Percentiles rank a stretch among this genome's conserved stretches.
Evolutionary conservation across 1,139 yeast genomes (phyloP).

Genomic region (Suhomyces kunorum): DNA sequence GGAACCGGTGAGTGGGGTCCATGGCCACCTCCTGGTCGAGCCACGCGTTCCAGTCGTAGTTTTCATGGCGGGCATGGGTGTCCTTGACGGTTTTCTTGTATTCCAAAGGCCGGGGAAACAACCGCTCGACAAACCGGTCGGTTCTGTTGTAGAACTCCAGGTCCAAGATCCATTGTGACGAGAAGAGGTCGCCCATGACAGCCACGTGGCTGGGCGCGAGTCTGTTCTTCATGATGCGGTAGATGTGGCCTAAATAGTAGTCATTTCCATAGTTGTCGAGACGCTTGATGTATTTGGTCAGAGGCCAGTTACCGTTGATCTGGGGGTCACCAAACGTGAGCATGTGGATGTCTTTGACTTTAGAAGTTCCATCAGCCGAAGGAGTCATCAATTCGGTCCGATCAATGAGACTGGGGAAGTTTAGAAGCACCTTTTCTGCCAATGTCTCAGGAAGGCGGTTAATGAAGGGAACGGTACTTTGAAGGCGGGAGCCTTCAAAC

Average conservation of each 20-base stretch:
- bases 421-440: slow-evolving; percentile 23
- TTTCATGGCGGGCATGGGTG: slow-evolving; percentile 46
- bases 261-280: slow-evolving; percentile 89
- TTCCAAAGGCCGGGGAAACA: slow-evolving; percentile 56
- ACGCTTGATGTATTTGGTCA: slow-evolving; percentile 70
- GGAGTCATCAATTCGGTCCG: slow-evolving; percentile 8
- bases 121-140: slow-evolving; percentile 63
- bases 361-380: slow-evolving; percentile 14
- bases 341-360: slow-evolving; percentile 54
- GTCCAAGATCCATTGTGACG: slow-evolving; percentile 95
- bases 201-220: slow-evolving; percentile 78
- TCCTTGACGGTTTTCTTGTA: slow-evolving; percentile 53
- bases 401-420: slow-evolving; percentile 33
- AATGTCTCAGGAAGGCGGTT: slow-evolving; percentile 23
- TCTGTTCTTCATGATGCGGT: slow-evolving; percentile 58
- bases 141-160: slow-evolving; percentile 82
- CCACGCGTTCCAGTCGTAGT: slow-evolving; percentile 56
- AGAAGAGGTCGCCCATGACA: slow-evolving; percentile 88
- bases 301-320: slow-evolving; percentile 80
- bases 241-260: slow-evolving; percentile 81
- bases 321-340: slow-evolving; percentile 95
- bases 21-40: slow-evolving; percentile 39
- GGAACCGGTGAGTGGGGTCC: slow-evolving; percentile 44
- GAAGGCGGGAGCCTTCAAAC: slow-evolving; percentile 21
- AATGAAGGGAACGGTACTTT: slow-evolving; percentile 18